phyloP scores from a whole-genome alignment of 257 asterid species.

The Paulownia fortunei region DNA sequence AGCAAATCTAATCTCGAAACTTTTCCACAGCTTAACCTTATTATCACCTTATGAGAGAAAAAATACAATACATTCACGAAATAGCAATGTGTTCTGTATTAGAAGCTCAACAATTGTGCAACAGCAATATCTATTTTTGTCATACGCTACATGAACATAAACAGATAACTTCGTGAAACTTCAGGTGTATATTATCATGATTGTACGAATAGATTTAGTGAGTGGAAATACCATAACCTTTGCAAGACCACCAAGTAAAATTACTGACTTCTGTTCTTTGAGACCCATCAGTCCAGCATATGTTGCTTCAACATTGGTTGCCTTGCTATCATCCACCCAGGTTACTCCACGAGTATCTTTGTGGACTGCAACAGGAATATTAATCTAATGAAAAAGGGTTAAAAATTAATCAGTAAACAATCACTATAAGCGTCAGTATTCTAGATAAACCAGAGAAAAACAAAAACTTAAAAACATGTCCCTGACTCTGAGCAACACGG shows the following conservation, averaged over 20 bases:
- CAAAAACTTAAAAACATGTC: neutral
- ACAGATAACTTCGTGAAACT: neutral
- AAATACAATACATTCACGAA: too few relatives aligned
- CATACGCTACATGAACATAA: neutral
- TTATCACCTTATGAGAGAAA: too few relatives aligned
- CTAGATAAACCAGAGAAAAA: neutral
- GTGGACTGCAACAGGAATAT: conserved; percentile 32
- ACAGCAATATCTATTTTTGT: neutral
- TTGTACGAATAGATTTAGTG: neutral
- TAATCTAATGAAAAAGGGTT: neutral
- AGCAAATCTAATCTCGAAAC: too few relatives aligned
- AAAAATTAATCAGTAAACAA: neutral
- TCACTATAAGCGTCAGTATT: neutral
- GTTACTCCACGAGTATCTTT: conserved; percentile 34
- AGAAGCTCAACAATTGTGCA: too few relatives aligned
- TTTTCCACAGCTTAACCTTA: too few relatives aligned
- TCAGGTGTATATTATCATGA: neutral
- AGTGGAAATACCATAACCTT: conserved; percentile 25
- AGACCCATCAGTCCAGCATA: conserved; percentile 45
- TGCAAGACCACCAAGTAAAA: conserved; percentile 48
- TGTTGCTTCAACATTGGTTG: conserved; percentile 51
- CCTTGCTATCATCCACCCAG: conserved; percentile 52
- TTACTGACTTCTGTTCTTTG: conserved; percentile 34
- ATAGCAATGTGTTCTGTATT: too few relatives aligned
- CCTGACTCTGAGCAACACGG: too few relatives aligned